Percentiles rank a stretch among this genome's conserved stretches.
Conservation (phyloP, 2,329 filamentous ascomycete species). For the Diaporthe sp. region DNA sequence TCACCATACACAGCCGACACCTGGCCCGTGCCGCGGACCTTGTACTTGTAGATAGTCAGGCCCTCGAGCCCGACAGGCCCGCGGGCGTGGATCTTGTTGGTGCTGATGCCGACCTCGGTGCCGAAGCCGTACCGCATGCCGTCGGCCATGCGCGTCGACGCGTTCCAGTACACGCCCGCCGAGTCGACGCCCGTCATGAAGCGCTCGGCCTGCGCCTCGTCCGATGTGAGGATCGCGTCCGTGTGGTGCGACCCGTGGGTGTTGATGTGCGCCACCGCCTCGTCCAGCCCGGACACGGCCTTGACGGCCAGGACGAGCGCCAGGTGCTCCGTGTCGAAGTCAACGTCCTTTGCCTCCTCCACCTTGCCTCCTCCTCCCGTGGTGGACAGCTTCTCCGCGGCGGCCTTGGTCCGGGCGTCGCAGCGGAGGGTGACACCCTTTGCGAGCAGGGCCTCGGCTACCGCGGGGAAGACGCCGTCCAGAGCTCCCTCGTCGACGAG, state of each 20-base stretch:
- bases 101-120: slow-evolving; percentile 97
- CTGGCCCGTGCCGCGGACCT: slow-evolving; percentile 86
- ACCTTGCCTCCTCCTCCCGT: slow-evolving; percentile 60
- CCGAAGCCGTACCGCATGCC: slow-evolving; percentile 98
- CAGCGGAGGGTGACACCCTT: slow-evolving; percentile 88
- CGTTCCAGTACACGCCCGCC: slow-evolving; percentile 96
- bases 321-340: slow-evolving; percentile 92
- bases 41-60: slow-evolving; percentile 97
- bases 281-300: slow-evolving; percentile 75
- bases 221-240: slow-evolving; percentile 86
- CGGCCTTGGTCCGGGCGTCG: slow-evolving; percentile 76
- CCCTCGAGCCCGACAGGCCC: slow-evolving; percentile 96
- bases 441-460: slow-evolving; percentile 79
- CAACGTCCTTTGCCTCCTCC: slow-evolving; percentile 74
- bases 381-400: slow-evolving; percentile 64
- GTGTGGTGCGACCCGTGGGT: slow-evolving; percentile 93
- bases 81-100: slow-evolving; percentile 96
- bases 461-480: slow-evolving; percentile 73
- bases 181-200: slow-evolving; percentile 92
- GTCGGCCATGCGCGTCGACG: slow-evolving; percentile 92
- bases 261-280: slow-evolving; percentile 91
- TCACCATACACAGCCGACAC: slow-evolving; percentile 81
- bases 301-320: slow-evolving; percentile 87
- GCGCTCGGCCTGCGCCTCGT: slow-evolving; percentile 75
- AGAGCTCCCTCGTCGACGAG: slow-evolving; percentile 83